A percentile compares a stretch with the other conserved stretches of the same genome.
phyloP scores from a whole-genome alignment of 1,139 yeast genomes.

The Kodamaea sp. region DNA sequence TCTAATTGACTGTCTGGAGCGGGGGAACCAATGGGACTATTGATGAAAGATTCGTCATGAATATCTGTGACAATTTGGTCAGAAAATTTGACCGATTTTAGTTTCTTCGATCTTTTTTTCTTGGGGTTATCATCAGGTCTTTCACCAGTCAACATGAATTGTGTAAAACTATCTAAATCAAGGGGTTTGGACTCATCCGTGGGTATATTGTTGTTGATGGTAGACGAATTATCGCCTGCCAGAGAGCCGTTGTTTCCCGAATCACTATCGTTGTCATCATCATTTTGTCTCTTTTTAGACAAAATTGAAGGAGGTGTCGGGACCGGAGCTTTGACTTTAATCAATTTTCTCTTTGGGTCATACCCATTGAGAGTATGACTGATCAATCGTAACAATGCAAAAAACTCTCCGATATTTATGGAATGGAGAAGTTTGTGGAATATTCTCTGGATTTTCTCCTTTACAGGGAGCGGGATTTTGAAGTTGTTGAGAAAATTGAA shows the following conservation, averaged over 20 bases:
- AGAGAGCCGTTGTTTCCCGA: conserved; percentile 27
- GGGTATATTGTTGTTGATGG: conserved; percentile 15
- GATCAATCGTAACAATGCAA: conserved; percentile 66
- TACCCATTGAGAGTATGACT: conserved; percentile 55
- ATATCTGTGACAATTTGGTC: conserved; percentile 57
- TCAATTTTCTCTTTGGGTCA: conserved; percentile 52
- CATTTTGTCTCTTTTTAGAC: conserved; percentile 52
- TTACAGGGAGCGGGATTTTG: conserved; percentile 44
- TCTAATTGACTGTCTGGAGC: conserved; percentile 42
- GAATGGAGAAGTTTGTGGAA: conserved; percentile 52
- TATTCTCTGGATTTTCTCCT: conserved; percentile 48
- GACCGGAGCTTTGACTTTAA: conserved; percentile 54
- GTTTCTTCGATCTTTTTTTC: conserved; percentile 35
- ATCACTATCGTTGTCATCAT: conserved; percentile 38
- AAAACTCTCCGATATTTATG: conserved; percentile 73
- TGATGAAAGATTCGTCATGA: conserved; percentile 29
- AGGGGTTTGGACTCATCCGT: conserved; percentile 31
- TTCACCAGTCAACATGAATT: conserved; percentile 72
- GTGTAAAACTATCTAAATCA: conserved; percentile 75
- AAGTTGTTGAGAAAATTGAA: conserved; percentile 65
- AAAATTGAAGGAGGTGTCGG: conserved; percentile 72
- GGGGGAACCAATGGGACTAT: conserved; percentile 28
- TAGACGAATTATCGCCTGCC: conserved; percentile 6
- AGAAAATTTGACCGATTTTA: conserved; percentile 69
- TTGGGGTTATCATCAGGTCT: conserved; percentile 48